Base-by-base conservation (phyloP, 148 eudicot genomes). In the Camellia lanceoleosa region DNA sequence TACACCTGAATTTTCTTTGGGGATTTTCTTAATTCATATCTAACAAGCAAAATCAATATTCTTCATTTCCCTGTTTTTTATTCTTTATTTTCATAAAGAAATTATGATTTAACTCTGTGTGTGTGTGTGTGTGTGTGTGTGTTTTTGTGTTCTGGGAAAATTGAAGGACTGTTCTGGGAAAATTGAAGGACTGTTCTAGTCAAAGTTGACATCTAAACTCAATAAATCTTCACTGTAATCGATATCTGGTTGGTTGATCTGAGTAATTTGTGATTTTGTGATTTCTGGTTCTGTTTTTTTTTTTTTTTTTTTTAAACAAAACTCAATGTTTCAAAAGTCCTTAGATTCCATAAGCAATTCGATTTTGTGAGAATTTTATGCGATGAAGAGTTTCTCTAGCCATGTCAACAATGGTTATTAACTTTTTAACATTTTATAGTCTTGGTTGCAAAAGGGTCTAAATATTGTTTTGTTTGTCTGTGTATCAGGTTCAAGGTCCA, bases 401-500 rank as follows among this genome's bases (percentile, higher is more conserved):
- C 14, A n/a, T 7, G 1, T 49, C 4, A 1, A 2, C 5, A 5
- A 76, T 51, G 56, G 63, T 13, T 63, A 3, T 7, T 62, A 5
- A 44, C 5, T 73, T 20, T 5, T 19, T 12, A 0, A 5, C 3
- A 8, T 52, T n/a, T 60, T 60, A 3, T 65, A 65, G 52, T 59
- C 4, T 60, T 72, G 43, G 43, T 15, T 63, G 65, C 44, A 51
- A 75, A 46, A 43, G 59, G 71, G 41, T 79, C 55, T 58, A 51
- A 4, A 74, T 14, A 42, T 7, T 42, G 23, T 20, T 19, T 9
- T 20, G 66, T 9, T 54, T 75, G 61, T 71, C 4, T 60, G n/a
- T 67, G 15, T 71, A 56, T 72, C 83, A 93, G 97, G 91, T 75
- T 87, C 91, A 15, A 83, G 94, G 52, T 86, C 95, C 30, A 89